These are phyloP conservation scores for Phytophthora chlamydospora DNA, from an alignment of 352 stramenopile genomes.

Conservation along the genomic window DNA sequence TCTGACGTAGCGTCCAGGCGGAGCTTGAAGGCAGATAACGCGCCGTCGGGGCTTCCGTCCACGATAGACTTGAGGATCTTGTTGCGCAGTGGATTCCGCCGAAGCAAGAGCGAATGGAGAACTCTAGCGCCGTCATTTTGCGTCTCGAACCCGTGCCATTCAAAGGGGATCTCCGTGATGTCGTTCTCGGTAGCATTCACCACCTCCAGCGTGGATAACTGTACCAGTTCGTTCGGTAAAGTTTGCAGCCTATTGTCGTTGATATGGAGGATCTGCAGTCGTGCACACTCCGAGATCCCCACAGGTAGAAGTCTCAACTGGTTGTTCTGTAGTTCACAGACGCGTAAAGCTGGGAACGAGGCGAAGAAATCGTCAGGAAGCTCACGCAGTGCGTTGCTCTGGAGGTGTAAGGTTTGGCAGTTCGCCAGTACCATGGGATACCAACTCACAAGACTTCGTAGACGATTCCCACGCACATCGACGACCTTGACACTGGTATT, in stretches of 20 bases:
- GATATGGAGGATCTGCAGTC: conserved; percentile 50
- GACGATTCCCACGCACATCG: conserved; percentile 36
- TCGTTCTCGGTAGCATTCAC: conserved; percentile 61
- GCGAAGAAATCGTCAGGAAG: conserved; percentile 53
- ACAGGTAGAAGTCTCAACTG: conserved; percentile 39
- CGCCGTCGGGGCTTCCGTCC: conserved; percentile 33
- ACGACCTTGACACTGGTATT: conserved; percentile 34
- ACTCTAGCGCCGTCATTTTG: conserved; percentile 30
- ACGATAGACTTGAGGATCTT: conserved; percentile 32
- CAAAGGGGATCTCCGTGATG: conserved; percentile 45
- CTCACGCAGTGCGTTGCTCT: conserved; percentile 50
- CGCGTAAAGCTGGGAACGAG: conserved; percentile 37
- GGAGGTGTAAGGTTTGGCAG: conserved; percentile 53
- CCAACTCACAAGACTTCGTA: conserved; percentile 31
- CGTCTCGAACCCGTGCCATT: conserved; percentile 53
- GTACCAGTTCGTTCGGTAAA: conserved; percentile 35
- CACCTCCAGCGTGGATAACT: conserved; percentile 37
- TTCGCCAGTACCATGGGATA: conserved; percentile 26
- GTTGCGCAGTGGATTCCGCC: conserved; percentile 53
- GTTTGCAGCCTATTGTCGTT: conserved; percentile 52
- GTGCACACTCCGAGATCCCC: conserved; percentile 37
- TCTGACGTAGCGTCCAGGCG: conserved; percentile 14
- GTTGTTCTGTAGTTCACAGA: conserved; percentile 55
- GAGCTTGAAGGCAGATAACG: conserved; percentile 3
- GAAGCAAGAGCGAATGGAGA: conserved; percentile 50